Conservation (phyloP, 78 protist genomes). For the Dictyostelium brefeldianum region DNA sequence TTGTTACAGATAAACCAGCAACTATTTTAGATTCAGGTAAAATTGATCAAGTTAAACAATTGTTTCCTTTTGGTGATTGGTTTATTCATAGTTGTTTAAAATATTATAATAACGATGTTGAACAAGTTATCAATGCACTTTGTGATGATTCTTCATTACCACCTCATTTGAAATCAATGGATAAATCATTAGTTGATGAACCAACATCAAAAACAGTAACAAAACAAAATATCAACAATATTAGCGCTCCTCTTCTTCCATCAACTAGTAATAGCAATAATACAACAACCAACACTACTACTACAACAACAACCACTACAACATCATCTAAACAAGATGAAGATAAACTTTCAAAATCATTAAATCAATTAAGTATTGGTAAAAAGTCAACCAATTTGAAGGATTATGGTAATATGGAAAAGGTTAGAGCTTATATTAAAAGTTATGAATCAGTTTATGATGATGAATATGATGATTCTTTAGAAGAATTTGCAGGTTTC, state of each 20-base stretch:
- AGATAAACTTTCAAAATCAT: neutral
- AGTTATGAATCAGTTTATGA: constrained; percentile 52
- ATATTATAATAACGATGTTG: constrained; percentile 55
- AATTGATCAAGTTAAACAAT: constrained; percentile 26
- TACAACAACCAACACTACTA: neutral
- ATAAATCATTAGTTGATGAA: constrained; percentile 8
- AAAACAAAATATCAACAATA: neutral
- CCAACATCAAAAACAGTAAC: neutral
- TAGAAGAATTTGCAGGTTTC: constrained; percentile 47
- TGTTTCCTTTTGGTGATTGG: constrained; percentile 50
- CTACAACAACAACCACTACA: neutral
- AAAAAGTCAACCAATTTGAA: neutral
- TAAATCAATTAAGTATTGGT: constrained; percentile 26
- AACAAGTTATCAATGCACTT: constrained; percentile 44
- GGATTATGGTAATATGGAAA: neutral
- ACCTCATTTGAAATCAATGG: constrained; percentile 36
- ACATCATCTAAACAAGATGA: neutral
- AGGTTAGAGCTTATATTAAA: constrained; percentile 25
- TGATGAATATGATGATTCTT: constrained; percentile 72
- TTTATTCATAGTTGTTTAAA: constrained; percentile 49
- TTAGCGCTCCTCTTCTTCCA: neutral
- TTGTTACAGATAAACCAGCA: neutral
- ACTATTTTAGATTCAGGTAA: neutral
- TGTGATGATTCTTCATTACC: constrained; percentile 64
- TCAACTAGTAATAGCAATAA: neutral